Evolutionary conservation across 768 basidiomycete species (phyloP), one percentile per base, ranked within the genome.

Genomic region (Serendipita sp.): DNA sequence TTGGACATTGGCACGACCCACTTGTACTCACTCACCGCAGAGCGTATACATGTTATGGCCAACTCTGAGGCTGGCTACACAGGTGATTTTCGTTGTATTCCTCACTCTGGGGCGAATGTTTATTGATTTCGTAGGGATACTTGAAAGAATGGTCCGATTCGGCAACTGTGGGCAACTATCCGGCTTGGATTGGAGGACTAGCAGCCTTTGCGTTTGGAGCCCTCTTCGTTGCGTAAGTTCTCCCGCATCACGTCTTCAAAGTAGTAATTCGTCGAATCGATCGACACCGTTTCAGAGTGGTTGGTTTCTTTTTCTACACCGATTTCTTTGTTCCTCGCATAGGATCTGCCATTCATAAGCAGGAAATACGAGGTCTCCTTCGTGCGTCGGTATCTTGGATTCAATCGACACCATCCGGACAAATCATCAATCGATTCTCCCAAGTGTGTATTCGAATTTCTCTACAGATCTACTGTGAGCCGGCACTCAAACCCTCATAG

Each of bases 71-170:
- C 30, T 58, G 22, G 53, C 53, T 24, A 58, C 17, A n/a, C 53
- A 58, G 31, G 53, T 58, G n/a, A 58, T 5, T 26, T 11, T 13
- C 28, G 11, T 11, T 28, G 56, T 22, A n/a, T 60, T 13, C 22
- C 50, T 53, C 14, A 24, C 26, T 11, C 33, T 60, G 11, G 28
- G 9, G 33, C 9, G 14, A 38, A 7, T 5, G 1, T 14, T 60
- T 11, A n/a, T 7, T 34, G 9, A 14, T 38, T 58, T 9, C 24
- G 13, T 28, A 61, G 60, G 42, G 33, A 22, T 61, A 41, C 30
- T 38, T 61, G 31, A 61, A 61, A 33, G 34, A 41, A 38, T 61
- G 60, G 60, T 61, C 60, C 16, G 60, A 61, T 22, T 42, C 60
- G 17, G 56, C 45, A 28, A 31, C 33, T 30, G 42, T 20, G 41